These are phyloP conservation scores for Durotheca rogersii DNA, from an alignment of 495 filamentous ascomycete species.

Conservation along the genomic window DNA sequence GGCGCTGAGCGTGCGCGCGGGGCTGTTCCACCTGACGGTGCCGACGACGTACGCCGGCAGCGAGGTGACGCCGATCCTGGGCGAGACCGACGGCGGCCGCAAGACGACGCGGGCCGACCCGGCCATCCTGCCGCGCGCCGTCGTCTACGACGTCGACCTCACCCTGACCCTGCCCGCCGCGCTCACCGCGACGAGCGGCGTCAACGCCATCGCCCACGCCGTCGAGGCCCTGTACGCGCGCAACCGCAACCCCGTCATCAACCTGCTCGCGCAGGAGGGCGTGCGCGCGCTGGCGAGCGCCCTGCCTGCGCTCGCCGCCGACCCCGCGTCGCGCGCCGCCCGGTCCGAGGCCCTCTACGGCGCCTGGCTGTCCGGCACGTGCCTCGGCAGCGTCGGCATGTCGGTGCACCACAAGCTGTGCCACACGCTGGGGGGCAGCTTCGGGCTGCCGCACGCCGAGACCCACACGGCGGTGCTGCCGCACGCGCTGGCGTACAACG, in stretches of 20 bases:
- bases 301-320: conserved; percentile 57
- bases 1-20: conserved; percentile 64
- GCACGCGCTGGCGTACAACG: conserved; percentile 69
- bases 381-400: conserved; percentile 67
- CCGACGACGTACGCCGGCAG: conserved; percentile 71
- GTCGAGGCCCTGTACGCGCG: conserved; percentile 68
- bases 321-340: conserved; percentile 50
- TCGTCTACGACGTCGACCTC: conserved; percentile 70
- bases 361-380: conserved; percentile 66
- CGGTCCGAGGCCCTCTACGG: conserved; percentile 63
- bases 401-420: conserved; percentile 71
- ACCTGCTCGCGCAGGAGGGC: conserved; percentile 59
- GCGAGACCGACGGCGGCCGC: conserved; percentile 62
- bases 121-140: conserved; percentile 63
- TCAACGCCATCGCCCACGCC: conserved; percentile 71
- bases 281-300: conserved; percentile 54
- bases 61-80: conserved; percentile 69
- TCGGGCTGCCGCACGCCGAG: conserved; percentile 69
- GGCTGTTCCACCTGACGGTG: conserved; percentile 64
- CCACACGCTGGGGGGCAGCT: conserved; percentile 66
- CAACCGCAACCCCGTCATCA: conserved; percentile 62
- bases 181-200: conserved; percentile 63
- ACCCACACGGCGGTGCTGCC: conserved; percentile 69
- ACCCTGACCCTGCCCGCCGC: conserved; percentile 63
- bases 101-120: conserved; percentile 67